Conservation (phyloP, 2,329 filamentous ascomycete genomes). For the Neonectria magnoliae region DNA sequence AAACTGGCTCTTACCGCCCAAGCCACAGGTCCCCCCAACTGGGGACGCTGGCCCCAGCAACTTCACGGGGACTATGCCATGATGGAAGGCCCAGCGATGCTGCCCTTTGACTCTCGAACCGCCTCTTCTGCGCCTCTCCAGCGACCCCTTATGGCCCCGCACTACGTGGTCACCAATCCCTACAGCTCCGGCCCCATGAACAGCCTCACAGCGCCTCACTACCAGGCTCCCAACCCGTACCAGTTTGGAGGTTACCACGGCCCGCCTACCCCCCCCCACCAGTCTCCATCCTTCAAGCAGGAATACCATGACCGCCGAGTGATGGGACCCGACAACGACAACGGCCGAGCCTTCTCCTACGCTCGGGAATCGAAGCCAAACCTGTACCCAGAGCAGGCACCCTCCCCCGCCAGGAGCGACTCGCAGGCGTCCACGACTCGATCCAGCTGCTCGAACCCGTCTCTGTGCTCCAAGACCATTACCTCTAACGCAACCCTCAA, state of each 20-base stretch:
- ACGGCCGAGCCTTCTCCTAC: slow-evolving; percentile 37
- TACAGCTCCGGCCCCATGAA: slow-evolving; percentile 58
- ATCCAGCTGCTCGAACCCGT: slow-evolving; percentile 42
- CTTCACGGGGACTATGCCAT: slow-evolving; percentile 59
- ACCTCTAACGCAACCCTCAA: slow-evolving; percentile 58
- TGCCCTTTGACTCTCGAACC: slow-evolving; percentile 60
- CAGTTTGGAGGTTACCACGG: slow-evolving; percentile 56
- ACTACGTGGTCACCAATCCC: slow-evolving; percentile 57
- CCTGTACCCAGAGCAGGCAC: slow-evolving; percentile 47
- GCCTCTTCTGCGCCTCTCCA: slow-evolving; percentile 52
- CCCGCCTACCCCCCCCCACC: slow-evolving; percentile 47
- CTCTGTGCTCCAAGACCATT: slow-evolving; percentile 52
- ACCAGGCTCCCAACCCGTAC: slow-evolving; percentile 55
- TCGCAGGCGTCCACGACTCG: slow-evolving; percentile 43
- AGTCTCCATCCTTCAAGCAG: slow-evolving; percentile 47
- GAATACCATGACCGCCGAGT: slow-evolving; percentile 47
- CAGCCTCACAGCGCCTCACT: slow-evolving; percentile 54
- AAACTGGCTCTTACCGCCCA: slow-evolving; percentile 61
- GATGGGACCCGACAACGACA: slow-evolving; percentile 36
- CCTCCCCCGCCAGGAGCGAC: slow-evolving; percentile 47
- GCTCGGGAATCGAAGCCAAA: slow-evolving; percentile 39
- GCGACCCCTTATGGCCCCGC: slow-evolving; percentile 55
- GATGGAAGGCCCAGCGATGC: slow-evolving; percentile 58
- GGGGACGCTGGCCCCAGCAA: slow-evolving; percentile 66
- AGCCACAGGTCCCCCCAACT: slow-evolving; percentile 56